Conservation (phyloP, 2,329 filamentous ascomycete species). For the Neopestalotiopsis sp. region DNA sequence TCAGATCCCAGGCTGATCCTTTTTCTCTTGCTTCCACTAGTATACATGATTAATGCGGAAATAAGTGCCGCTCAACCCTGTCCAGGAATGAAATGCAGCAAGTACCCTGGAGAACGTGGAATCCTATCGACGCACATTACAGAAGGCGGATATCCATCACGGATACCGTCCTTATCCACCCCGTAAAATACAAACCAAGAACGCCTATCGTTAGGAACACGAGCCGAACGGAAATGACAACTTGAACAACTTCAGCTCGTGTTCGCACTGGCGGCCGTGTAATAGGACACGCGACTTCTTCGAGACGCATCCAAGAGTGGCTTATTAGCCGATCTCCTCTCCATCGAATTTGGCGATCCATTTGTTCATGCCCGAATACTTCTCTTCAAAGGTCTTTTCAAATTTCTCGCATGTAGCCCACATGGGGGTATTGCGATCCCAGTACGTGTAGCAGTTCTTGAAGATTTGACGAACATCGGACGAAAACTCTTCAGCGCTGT, state of each 20-base stretch:
- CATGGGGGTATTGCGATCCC: conserved; percentile 60
- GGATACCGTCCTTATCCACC: background rate
- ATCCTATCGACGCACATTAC: background rate
- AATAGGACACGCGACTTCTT: background rate
- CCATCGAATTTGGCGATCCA: conserved; percentile 62
- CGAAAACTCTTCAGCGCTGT: conserved; percentile 57
- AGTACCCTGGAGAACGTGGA: background rate
- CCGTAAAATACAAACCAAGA: background rate
- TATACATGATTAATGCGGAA: background rate
- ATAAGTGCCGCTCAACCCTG: background rate
- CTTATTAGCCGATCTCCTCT: conserved; percentile 42
- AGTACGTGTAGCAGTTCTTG: conserved; percentile 69
- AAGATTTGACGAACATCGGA: conserved; percentile 67
- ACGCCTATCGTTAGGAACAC: background rate
- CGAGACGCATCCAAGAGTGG: background rate
- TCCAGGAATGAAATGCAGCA: background rate
- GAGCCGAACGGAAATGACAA: background rate
- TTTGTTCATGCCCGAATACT: conserved; percentile 64
- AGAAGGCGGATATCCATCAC: background rate
- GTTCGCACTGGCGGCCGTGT: background rate
- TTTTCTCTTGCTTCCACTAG: background rate
- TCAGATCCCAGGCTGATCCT: background rate
- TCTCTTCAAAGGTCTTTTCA: conserved; percentile 64
- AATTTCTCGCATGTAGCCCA: conserved; percentile 62
- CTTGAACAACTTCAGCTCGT: background rate